Base-by-base conservation (phyloP, 176 grass and related monocot genomes). In the Rhynchospora breviuscula region DNA sequence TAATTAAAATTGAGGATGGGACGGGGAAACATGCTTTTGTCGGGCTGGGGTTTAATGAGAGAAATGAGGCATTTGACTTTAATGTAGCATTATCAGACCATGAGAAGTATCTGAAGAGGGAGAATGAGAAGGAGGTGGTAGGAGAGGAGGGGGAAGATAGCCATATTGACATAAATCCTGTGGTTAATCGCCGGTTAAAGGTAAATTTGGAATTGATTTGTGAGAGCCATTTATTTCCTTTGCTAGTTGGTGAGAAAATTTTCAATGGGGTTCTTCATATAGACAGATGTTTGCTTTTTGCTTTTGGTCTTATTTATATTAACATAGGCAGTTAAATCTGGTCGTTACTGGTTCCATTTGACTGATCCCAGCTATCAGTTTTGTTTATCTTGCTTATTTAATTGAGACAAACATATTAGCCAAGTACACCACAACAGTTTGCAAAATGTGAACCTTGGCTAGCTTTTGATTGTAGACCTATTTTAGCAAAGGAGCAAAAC, bases 41-140 rank as follows among this genome's bases (percentile, higher is more conserved):
- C 65, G 96, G 96, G 6, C 85, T 99, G n/a, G 96, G 96, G 0
- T 99, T 99, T 63, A 89, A 88, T 76, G 96, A 99, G 86, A 88
- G 96, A 68, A 99, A 99, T 79, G 96, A 99, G 81, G 96, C 96
- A 17, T 99, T 99, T 79, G 93, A 99, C 69, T 99, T 99, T 85
- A 99, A 99, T 83, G 96, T 99, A 60, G 89, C 96, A 6, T 82
- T 99, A 51, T 99, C 96, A 8, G 96, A 99, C 58, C 93, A 99
- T 76, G 96, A 95, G 86, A 99, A 99, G 80, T 99, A 99, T 84
- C 86, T 95, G 59, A 99, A 87, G 85, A 95, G 96, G 87, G 96
- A 99, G 82, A 90, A 99, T 65, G 96, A 99, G 78, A 95, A 95
- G 83, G 96, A 99, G 52, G 25, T 59, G 17, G 62, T 63, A 12